Base-by-base conservation (phyloP, 257 asterid species). In the Solanum boliviense region DNA sequence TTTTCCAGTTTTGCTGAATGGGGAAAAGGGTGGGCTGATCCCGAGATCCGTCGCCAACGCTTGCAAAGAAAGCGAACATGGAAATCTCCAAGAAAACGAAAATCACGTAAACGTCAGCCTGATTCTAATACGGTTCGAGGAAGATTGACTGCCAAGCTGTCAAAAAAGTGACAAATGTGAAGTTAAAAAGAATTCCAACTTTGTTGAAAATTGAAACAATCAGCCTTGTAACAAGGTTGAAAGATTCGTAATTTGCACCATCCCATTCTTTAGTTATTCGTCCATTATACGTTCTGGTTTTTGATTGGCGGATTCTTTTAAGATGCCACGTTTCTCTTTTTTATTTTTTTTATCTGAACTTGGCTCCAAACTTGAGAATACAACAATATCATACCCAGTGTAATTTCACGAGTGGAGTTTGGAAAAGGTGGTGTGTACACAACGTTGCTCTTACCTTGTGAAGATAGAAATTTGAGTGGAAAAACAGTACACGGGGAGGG, bases 11-110 rank as follows among this genome's bases (percentile, higher is more conserved):
- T 94, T 86, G 89, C 98, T 48, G 97, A 94, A 78, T 94, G 98
- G 98, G 96, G 95, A 52, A 91, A 92, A 90, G 98, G 98, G 6
- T 95, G 98, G 97, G 97, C 98, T 27, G 96, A 95, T 88, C 98
- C 98, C 32, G 95, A 95, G 87, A 92, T 93, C 46, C 95, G 98
- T 75, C 93, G 91, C 74, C 96, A 94, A 88, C 95, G 98, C 32
- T 91, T 95, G 62, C 89, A 88, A 83, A 87, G 89, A 83, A 92
- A 15, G 87, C 58, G 67, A 87, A 18, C 88, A 3, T 23, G 84
- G 67, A 92, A 84, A 92, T 93, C 87, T 81, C 91, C 93, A 11
- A 91, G 89, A 89, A 89, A 89, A 83, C 90, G 88, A 89, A 93
- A 88, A 86, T 36, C 86, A 5, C 83, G 86, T 25, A 94, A 88